Evolutionary conservation across 1,139 yeast species (phyloP), one percentile per base, ranked within the genome.

Genomic region (Nematodospora anomalae): DNA sequence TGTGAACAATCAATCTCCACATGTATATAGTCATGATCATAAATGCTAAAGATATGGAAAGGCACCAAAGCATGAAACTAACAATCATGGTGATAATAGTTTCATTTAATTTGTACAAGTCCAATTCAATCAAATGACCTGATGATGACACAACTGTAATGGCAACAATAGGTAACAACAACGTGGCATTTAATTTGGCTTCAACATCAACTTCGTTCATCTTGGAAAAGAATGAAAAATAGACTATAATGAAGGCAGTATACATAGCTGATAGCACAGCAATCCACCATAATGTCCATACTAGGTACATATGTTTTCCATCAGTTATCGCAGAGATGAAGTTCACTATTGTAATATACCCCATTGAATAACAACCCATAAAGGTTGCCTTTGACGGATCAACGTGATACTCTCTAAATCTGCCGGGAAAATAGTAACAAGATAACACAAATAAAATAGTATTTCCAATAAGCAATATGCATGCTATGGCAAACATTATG

Each of bases 331-430:
- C 58, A 30, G 62, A 60, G 14, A 78, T 58, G 58, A 75, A 72
- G 52, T 79, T 82, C 33, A 83, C 69, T 42, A 87, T 58, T 2
- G 95, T 79, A 13, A 78, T 71, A 42, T 71, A 68, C 0, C 88
- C 95, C 96, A 88, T 88, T 10, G 87, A 82, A 38, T 74, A 73
- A 45, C 90, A 80, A 3, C 95, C 96, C 67, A 86, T 63, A 50
- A 79, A 85, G 4, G 80, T 75, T 16, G 82, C 74, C 28, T 72
- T 65, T 7, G 60, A 50, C 2, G 78, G 71, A 44, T 80, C 74
- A 18, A 57, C 46, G 33, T 80, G 55, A 43, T 75, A 59, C 20
- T 53, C 48, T 12, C 40, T 36, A 22, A 68, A 47, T 35, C 69
- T 61, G 2, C 50, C 45, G 2, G 72, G 74, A 37, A 64, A 60